Percentiles rank a stretch among this genome's conserved stretches.
Evolutionary conservation across 768 basidiomycete genomes (phyloP).

Genomic region (Kwoniella europaea): DNA sequence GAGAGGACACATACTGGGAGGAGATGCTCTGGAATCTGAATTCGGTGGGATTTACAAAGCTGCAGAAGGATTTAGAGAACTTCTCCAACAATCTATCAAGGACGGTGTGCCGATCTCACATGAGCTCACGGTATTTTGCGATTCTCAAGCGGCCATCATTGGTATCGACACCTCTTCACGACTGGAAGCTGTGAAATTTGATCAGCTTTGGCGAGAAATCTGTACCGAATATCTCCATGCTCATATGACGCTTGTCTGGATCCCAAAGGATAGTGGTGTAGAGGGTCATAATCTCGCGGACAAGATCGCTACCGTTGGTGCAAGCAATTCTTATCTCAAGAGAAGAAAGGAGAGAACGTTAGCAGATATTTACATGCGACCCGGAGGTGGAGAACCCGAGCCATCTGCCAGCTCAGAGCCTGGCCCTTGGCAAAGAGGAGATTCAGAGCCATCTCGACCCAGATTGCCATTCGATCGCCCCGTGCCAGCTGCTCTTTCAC

Average conservation of each 20-base stretch:
- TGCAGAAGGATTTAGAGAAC: conserved; percentile 50
- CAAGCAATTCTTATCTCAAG: conserved; percentile 54
- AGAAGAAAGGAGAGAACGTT: conserved; percentile 43
- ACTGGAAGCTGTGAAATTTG: conserved; percentile 50
- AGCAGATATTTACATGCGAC: conserved; percentile 34
- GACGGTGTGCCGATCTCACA: conserved; percentile 39
- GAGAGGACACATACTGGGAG: conserved; percentile 47
- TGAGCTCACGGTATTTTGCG: conserved; percentile 55
- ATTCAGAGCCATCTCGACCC: conserved; percentile 45
- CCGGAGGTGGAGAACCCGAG: conserved; percentile 41
- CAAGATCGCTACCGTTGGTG: conserved; percentile 51
- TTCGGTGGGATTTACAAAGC: conserved; percentile 55
- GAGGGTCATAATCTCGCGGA: conserved; percentile 55
- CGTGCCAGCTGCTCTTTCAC: conserved; percentile 23
- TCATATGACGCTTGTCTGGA: conserved; percentile 55
- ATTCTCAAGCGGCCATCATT: conserved; percentile 56
- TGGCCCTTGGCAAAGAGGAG: conserved; percentile 51
- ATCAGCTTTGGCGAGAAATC: conserved; percentile 48
- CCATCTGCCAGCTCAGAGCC: conserved; percentile 43
- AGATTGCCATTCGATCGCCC: conserved; percentile 40
- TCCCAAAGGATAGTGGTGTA: conserved; percentile 48
- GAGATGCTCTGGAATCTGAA: conserved; percentile 53
- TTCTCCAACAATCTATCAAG: conserved; percentile 41
- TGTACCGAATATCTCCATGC: conserved; percentile 47
- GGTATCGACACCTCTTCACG: conserved; percentile 53